Percentiles rank a stretch among this genome's conserved stretches.
These are phyloP conservation scores for Akanthomyces lecanii DNA, from an alignment of 2,329 filamentous ascomycete species.

Conservation along the genomic window DNA sequence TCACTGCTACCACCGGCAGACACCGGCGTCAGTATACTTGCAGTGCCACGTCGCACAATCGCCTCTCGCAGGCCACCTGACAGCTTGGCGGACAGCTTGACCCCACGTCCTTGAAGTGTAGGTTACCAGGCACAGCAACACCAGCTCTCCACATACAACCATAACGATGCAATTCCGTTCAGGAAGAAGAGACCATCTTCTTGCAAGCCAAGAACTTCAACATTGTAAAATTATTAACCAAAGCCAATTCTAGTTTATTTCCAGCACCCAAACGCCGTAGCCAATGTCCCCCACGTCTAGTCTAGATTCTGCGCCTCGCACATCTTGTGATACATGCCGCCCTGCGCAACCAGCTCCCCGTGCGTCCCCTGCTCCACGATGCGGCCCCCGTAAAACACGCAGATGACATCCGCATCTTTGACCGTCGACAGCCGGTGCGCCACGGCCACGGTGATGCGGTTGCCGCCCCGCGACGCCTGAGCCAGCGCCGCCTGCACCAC, in stretches of 20 bases:
- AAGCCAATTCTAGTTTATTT: background rate
- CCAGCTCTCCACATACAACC: too few relatives aligned
- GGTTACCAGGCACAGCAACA: too few relatives aligned
- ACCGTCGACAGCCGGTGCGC: conserved; percentile 89
- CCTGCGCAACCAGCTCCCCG: conserved; percentile 45
- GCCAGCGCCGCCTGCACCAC: conserved; percentile 82
- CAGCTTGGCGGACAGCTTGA: too few relatives aligned
- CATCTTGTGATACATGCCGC: conserved; percentile 48
- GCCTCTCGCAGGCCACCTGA: too few relatives aligned
- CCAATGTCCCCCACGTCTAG: conserved; percentile 3
- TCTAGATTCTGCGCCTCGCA: conserved; percentile 38
- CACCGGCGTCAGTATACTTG: too few relatives aligned
- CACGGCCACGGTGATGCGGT: conserved; percentile 91
- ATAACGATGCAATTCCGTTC: too few relatives aligned
- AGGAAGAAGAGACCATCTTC: too few relatives aligned
- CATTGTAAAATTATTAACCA: background rate
- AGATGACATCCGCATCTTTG: conserved; percentile 63
- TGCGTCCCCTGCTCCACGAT: conserved; percentile 57
- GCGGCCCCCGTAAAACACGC: conserved; percentile 53
- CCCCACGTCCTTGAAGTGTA: too few relatives aligned
- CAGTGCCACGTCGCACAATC: too few relatives aligned
- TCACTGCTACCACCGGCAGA: too few relatives aligned
- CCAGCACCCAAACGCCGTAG: background rate
- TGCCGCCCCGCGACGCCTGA: conserved; percentile 68
- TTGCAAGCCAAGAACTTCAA: background rate